Base-by-base conservation (phyloP, 345 rosid species). In the Hibiscus mutabilis region DNA sequence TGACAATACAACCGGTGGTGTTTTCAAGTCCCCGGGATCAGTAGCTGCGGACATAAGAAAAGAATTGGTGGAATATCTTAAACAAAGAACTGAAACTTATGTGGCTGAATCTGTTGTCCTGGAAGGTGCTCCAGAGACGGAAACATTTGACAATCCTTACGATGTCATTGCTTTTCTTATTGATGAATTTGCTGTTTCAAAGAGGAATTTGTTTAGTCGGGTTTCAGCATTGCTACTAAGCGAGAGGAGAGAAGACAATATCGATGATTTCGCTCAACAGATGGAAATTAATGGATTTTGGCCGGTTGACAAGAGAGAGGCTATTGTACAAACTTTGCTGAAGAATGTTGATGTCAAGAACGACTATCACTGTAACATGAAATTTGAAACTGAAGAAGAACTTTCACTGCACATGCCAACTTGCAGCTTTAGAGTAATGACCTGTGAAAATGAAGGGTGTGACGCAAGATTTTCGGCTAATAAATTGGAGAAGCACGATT, bases 281-380 rank as follows among this genome's bases (percentile, higher is more conserved):
- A 86, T 94, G 97, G 96, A 94, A 76, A 68, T 81, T 52, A 90
- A 83, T 55, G 91, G 88, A 49, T 94, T 94, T 77, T 94, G 98
- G 98, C 68, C 72, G 52, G 71, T 76, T 0, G 90, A 90, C 49
- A 85, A 78, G 73, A 83, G 97, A 66, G 88, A 90, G 81, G 73
- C 78, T 0, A 69, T 91, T 5, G 86, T 88, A 0, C 92, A 81
- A 55, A 84, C 74, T 14, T 69, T 91, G 85, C 78, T 94, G 14
- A 89, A 77, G 77, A 91, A 91, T 79, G 96, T 95, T 0, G 97
- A 95, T 68, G 85, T 85, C 68, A 91, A 84, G 79, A 86, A 74
- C 70, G 47, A 3, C 13, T 89, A 81, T 71, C 97, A 89, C 35
- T 95, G 97, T 22, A 75, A 85, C 75, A 76, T 79, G 84, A 95